Base-by-base conservation (phyloP, 768 basidiomycete species). In the Collybiopsis luxurians region DNA sequence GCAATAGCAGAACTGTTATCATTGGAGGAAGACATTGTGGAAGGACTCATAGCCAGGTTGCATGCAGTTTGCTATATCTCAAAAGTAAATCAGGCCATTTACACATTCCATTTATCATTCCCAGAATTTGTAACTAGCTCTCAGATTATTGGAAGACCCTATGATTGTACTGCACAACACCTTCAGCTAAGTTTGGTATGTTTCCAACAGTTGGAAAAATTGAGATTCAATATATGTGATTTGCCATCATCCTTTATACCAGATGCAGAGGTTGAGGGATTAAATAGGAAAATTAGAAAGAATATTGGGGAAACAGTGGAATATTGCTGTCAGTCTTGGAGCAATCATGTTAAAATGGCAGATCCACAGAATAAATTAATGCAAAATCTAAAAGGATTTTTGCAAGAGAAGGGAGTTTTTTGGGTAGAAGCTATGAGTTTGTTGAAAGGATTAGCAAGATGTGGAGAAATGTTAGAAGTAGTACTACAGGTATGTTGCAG, bases 161-260 rank as follows among this genome's bases (percentile, higher is more conserved):
- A 34, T 26, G 27, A 45, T 46, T 19, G n/a, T 46, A 12, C 21
- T 11, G 4, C 11, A 5, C 15, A 26, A 2, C 40, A 45, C 38
- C n/a, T 19, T 27, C 5, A 28, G 2, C 36, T 51, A 11, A 23
- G 21, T 31, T 27, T 9, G 10, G 17, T 24, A 23, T 51, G 36
- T 17, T 57, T 52, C 46, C 17, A 27, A 44, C 23, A 38, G 5
- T 19, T 57, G 48, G 11, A 50, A 6, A 31, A 30, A 10, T 42
- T 59, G 4, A 30, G n/a, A 21, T 59, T 59, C 52, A 59, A 59
- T 28, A 59, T 59, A 15, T 59, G 57, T 23, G 21, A 54, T 30
- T 45, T 59, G 17, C 34, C 30, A 5, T 59, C 52, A 4, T 59
- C 57, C 0, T 55, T 43, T 42, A 10, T 45, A 15, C 9, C 31